Evolutionary conservation across 2,329 filamentous ascomycete species (phyloP).

Genomic region (Aspergillus fumigatus): DNA sequence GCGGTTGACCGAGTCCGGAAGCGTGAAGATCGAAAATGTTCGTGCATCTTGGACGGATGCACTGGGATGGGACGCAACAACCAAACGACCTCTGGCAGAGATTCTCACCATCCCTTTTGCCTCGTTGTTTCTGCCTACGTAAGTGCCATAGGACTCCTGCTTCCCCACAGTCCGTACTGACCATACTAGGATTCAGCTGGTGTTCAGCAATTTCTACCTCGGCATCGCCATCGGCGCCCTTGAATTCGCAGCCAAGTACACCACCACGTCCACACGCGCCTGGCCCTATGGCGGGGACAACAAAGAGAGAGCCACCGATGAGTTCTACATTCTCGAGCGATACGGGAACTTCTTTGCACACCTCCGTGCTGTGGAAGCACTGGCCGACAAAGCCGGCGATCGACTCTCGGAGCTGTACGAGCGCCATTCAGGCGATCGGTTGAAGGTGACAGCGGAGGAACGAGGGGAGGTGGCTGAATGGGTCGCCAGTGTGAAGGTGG

Average conservation of each 20-base stretch:
- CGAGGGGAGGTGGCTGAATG: constrained; percentile 60
- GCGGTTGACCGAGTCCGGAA: constrained; percentile 60
- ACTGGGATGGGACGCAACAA: constrained; percentile 53
- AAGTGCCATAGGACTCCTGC: constrained; percentile 12
- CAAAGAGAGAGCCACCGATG: constrained; percentile 56
- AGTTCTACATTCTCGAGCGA: constrained; percentile 61
- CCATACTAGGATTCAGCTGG: constrained; percentile 52
- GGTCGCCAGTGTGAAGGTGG: constrained; percentile 60
- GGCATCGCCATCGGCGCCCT: constrained; percentile 59
- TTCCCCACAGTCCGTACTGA: not conserved
- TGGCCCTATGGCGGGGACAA: constrained; percentile 63
- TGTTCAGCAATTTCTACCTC: constrained; percentile 64
- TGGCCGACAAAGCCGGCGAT: constrained; percentile 54
- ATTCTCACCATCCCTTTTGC: constrained; percentile 53
- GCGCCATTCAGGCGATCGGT: constrained; percentile 38
- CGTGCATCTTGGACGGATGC: constrained; percentile 57
- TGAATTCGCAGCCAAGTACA: constrained; percentile 54
- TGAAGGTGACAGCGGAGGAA: constrained; percentile 45
- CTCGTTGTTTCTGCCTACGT: constrained; percentile 57
- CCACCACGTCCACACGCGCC: constrained; percentile 51
- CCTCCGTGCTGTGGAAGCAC: constrained; percentile 54
- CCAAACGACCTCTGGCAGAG: constrained; percentile 48
- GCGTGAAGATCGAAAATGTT: constrained; percentile 57
- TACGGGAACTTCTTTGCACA: constrained; percentile 63
- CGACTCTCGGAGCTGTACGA: constrained; percentile 47